Conservation (phyloP, 2,329 filamentous ascomycete genomes). For the Cordyceps cicadae region DNA sequence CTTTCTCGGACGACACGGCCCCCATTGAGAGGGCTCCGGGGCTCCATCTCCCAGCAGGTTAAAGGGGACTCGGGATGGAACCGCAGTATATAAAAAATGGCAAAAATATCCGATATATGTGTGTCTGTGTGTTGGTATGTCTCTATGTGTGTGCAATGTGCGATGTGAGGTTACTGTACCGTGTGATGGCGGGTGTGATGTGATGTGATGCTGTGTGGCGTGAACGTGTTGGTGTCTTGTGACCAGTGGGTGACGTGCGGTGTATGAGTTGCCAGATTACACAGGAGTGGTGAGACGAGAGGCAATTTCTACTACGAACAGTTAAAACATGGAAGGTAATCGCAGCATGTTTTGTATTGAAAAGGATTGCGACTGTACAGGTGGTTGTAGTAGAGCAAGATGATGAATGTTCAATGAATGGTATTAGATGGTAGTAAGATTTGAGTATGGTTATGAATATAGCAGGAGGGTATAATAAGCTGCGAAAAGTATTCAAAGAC, state of each 20-base stretch:
- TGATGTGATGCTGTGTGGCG: not conserved
- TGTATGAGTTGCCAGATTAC: not conserved
- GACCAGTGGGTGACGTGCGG: not conserved
- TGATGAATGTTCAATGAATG: not conserved
- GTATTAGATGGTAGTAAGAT: not conserved
- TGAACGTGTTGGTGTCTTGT: not conserved
- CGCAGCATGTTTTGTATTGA: not conserved
- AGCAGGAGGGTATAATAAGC: not conserved
- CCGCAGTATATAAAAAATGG: constrained; percentile 15
- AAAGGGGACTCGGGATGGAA: constrained; percentile 11
- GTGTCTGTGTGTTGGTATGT: not conserved
- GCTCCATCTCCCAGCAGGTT: constrained; percentile 8
- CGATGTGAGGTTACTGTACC: not conserved
- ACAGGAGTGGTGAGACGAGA: not conserved
- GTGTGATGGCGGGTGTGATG: not conserved
- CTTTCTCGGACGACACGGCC: not conserved
- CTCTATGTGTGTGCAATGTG: not conserved
- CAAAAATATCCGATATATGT: constrained; percentile 11
- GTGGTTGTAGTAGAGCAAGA: not conserved
- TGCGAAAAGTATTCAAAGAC: not conserved
- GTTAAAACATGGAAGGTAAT: not conserved
- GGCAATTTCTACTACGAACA: not conserved
- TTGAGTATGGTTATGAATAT: not conserved
- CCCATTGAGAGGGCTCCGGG: constrained; percentile 9
- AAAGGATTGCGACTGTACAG: not conserved